Evolutionary conservation across 306 rosid species (phyloP).

Genomic region (Gleditsia sinensis): DNA sequence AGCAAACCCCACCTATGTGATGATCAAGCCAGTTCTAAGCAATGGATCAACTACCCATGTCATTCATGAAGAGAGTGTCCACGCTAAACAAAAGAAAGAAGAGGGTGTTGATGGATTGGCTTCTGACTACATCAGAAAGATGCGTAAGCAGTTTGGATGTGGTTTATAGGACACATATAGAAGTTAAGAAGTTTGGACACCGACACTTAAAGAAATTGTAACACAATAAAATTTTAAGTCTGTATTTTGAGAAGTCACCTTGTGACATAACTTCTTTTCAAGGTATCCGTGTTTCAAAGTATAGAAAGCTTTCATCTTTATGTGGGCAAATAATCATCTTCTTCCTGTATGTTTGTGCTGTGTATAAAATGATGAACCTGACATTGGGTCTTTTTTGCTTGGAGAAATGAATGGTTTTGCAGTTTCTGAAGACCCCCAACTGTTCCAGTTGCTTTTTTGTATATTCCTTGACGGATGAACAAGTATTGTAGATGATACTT

Average conservation of each 20-base stretch:
- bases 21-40: slow-evolving; percentile 40
- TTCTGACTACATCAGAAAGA: slow-evolving; percentile 55
- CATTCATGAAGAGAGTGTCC: slow-evolving; percentile 41
- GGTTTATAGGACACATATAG: too few species aligned
- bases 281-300: too few species aligned
- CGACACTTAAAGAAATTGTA: too few species aligned
- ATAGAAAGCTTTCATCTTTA: slow-evolving; percentile 6
- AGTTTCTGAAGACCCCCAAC: slow-evolving; percentile 16
- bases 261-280: too few species aligned
- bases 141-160: slow-evolving; percentile 48
- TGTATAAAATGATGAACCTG: neutral
- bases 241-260: too few species aligned
- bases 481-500: slow-evolving; percentile 19
- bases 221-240: too few species aligned
- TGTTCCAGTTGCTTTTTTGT: slow-evolving; percentile 33
- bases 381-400: neutral
- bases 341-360: neutral
- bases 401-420: neutral
- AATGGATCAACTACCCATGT: slow-evolving; percentile 34
- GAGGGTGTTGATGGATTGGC: slow-evolving; percentile 62
- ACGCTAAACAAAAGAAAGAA: slow-evolving; percentile 33
- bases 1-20: slow-evolving; percentile 46
- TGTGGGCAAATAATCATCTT: neutral
- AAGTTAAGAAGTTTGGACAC: too few species aligned
- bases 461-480: slow-evolving; percentile 38